These are phyloP conservation scores for Paraphaeosphaeria sporulosa DNA, from an alignment of 2,329 filamentous ascomycete genomes.

Conservation along the genomic window DNA sequence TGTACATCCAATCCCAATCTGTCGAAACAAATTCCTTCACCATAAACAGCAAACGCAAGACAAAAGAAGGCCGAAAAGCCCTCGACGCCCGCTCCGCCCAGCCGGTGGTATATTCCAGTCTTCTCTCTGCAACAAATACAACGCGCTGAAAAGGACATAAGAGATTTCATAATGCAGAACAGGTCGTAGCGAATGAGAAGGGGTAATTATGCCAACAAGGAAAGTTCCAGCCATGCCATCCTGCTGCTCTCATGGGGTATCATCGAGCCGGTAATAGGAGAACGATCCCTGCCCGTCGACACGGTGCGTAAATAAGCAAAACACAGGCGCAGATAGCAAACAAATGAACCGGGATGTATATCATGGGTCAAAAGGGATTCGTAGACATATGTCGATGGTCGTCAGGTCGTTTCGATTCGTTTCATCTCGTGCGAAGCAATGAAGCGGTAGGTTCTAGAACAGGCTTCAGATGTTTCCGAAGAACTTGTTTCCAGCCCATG, in stretches of 20 bases:
- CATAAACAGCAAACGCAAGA: background rate
- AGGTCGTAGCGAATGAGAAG: constrained; percentile 9
- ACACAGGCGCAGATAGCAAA: constrained; percentile 14
- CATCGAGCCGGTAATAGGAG: constrained; percentile 36
- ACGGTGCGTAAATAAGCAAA: constrained; percentile 20
- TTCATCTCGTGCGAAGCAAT: constrained; percentile 15
- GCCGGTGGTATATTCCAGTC: constrained; percentile 17
- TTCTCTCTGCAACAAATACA: background rate
- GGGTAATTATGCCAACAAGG: constrained; percentile 12
- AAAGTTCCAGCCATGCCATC: constrained; percentile 21
- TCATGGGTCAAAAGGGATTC: constrained; percentile 23
- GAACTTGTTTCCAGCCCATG: background rate
- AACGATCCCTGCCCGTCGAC: constrained; percentile 22
- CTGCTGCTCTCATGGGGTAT: constrained; percentile 36
- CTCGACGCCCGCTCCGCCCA: constrained; percentile 13
- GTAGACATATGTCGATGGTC: constrained; percentile 18
- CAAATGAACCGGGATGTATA: constrained; percentile 14
- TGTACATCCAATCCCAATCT: background rate
- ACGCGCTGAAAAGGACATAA: background rate
- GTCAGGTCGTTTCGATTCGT: constrained; percentile 21
- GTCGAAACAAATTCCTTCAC: no score
- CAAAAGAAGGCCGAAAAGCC: constrained; percentile 14
- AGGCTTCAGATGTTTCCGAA: background rate
- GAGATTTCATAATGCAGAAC: background rate
- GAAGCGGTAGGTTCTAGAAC: constrained; percentile 6